Percentiles rank a stretch among this genome's conserved stretches.
Evolutionary conservation across 1,139 yeast genomes (phyloP).

Genomic region (Wickerhamomyces sp.): DNA sequence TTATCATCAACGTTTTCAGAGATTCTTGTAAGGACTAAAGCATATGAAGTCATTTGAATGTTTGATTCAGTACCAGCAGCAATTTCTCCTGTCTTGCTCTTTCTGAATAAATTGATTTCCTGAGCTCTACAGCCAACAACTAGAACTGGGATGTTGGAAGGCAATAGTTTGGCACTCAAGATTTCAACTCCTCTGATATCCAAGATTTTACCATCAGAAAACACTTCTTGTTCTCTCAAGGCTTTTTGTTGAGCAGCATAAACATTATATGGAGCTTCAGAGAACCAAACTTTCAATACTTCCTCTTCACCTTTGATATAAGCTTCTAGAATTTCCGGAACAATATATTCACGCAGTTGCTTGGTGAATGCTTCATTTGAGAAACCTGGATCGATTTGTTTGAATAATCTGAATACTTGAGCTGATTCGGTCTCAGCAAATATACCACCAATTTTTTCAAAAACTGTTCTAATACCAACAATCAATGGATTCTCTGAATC

Average conservation of each 20-base stretch:
- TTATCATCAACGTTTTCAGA: constrained; percentile 89
- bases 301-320: constrained; percentile 88
- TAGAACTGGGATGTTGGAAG: constrained; percentile 88
- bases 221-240: constrained; percentile 85
- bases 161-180: constrained; percentile 81
- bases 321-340: constrained; percentile 95
- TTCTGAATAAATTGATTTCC: constrained; percentile 87
- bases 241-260: constrained; percentile 94
- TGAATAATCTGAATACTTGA: constrained; percentile 80
- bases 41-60: constrained; percentile 88
- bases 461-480: constrained; percentile 71
- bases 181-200: constrained; percentile 96
- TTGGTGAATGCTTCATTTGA: constrained; percentile 74
- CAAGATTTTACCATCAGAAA: constrained; percentile 86
- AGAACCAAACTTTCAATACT: constrained; percentile 83
- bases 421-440: constrained; percentile 97
- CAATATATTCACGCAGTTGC: constrained; percentile 85
- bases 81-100: constrained; percentile 86
- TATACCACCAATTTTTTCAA: constrained; percentile 72
- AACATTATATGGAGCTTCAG: constrained; percentile 95
- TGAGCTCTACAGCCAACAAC: constrained; percentile 97
- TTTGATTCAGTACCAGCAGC: constrained; percentile 97
- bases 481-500: constrained; percentile 94
- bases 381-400: constrained; percentile 86
- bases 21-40: constrained; percentile 90